Base-by-base conservation (phyloP, 768 basidiomycete species). In the Pleurotus giganteus region DNA sequence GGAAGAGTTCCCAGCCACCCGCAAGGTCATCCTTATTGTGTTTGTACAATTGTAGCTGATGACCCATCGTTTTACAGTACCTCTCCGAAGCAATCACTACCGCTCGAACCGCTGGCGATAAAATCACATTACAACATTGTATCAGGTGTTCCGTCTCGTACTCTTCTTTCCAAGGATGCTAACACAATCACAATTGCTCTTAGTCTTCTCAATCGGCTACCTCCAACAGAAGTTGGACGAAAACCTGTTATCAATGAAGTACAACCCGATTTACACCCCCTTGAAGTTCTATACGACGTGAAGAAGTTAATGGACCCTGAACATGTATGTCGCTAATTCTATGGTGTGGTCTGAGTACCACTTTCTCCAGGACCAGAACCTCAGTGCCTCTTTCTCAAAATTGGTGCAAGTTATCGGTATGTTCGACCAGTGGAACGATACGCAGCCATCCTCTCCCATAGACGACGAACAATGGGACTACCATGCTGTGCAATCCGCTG, bases 241-340 rank as follows among this genome's bases (percentile, higher is more conserved):
- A 80, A 74, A 60, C 83, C 80, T 23, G 63, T 74, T 43, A 65
- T 91, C 23, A 89, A 90, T 61, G 85, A 88, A 68, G 79, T 91
- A 9, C 89, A 92, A 62, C 80, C 86, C 3, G 81, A 88, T 61
- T 73, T 89, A 32, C 85, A 91, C 59, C 88, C 90, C 12, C 73
- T 84, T 3, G 91, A 93, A 65, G 75, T 91, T 34, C 75, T 93
- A 37, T 86, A 79, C 62, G 91, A 93, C 64, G 83, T 88, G 11
- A 78, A 79, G 63, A 92, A 92, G 66, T 76, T 92, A n/a, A 68
- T 91, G 51, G 79, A 84, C 37, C 81, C 86, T 8, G 70, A 78
- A 63, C 80, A 82, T 65, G 89, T 88, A 64, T 21, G 75, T 61
- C 6, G 58, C 49, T 55, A 47, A 15, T 50, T 45, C 15, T 41